phyloP scores from a whole-genome alignment of 768 basidiomycete species.

The Paxillus involutus region DNA sequence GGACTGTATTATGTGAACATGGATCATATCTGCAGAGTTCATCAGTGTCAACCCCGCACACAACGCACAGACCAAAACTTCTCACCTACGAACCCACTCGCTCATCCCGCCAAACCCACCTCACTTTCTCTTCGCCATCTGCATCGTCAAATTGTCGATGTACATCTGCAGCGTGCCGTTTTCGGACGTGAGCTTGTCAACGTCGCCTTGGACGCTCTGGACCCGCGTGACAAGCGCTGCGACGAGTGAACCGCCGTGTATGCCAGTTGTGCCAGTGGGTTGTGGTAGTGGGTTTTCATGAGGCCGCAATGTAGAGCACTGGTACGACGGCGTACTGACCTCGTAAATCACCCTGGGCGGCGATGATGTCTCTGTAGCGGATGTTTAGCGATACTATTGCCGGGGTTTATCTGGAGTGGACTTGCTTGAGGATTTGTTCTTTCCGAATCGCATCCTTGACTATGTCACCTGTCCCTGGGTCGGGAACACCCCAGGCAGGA shows the following conservation, averaged over 20 bases:
- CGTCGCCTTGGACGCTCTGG: conserved; percentile 69
- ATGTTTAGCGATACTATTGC: conserved; percentile 1
- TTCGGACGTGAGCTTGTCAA: conserved; percentile 77
- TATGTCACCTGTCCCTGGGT: conserved; percentile 53
- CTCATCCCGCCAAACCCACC: too few species aligned
- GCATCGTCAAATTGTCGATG: conserved; percentile 84
- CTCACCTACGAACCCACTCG: too few species aligned
- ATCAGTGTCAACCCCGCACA: too few species aligned
- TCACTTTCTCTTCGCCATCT: conserved; percentile 80
- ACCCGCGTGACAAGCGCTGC: conserved; percentile 68
- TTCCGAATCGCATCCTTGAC: conserved; percentile 77
- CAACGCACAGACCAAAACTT: too few species aligned
- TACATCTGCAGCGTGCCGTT: conserved; percentile 87
- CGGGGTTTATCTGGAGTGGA: conserved; percentile 3
- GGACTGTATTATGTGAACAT: too few species aligned
- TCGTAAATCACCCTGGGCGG: conserved; percentile 75
- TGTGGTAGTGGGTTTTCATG: not conserved
- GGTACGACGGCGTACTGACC: conserved; percentile 42
- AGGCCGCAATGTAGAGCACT: not conserved
- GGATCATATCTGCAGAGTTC: too few species aligned
- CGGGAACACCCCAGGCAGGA: conserved; percentile 49
- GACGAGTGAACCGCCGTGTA: not conserved
- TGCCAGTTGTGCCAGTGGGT: not conserved
- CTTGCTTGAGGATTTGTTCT: conserved; percentile 76
- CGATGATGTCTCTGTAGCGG: conserved; percentile 61